phyloP scores from a whole-genome alignment of 768 basidiomycete species.

The Chalciporus pseudorubinellus region DNA sequence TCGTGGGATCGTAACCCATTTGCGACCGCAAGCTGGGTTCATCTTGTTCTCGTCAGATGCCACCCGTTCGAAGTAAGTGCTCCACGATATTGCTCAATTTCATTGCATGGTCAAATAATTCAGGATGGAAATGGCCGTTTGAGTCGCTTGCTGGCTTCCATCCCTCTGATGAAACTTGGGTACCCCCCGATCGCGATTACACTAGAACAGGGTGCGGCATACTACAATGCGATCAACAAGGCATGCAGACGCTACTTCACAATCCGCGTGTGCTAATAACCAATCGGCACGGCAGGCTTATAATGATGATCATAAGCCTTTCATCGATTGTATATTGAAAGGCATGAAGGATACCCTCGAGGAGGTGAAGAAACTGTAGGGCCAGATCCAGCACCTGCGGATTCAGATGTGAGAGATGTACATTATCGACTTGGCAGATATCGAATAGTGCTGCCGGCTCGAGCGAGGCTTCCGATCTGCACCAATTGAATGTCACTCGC shows the following conservation, averaged over 20 bases:
- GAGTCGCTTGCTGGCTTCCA: not conserved
- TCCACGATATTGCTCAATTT: too few relatives aligned
- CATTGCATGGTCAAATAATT: too few relatives aligned
- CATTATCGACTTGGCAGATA: too few relatives aligned
- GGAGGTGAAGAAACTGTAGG: not conserved
- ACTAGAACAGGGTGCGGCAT: not conserved
- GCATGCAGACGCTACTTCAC: not conserved
- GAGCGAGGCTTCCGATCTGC: too few relatives aligned
- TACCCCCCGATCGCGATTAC: not conserved
- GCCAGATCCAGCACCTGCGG: too few relatives aligned
- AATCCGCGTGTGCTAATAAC: not conserved
- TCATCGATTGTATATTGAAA: not conserved
- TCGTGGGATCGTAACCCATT: not conserved
- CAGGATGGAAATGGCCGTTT: not conserved
- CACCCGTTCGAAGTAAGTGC: not conserved
- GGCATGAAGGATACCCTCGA: not conserved
- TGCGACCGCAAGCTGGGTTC: not conserved
- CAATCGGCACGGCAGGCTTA: not conserved
- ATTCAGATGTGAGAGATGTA: too few relatives aligned
- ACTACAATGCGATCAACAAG: not conserved
- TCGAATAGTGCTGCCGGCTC: too few relatives aligned
- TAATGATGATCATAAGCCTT: not conserved
- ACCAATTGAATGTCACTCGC: too few relatives aligned
- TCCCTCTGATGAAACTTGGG: not conserved
- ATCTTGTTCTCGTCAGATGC: slow-evolving; percentile 1